Conservation (phyloP, 1,139 yeast species). For the Scheffersomyces illinoinensis region DNA sequence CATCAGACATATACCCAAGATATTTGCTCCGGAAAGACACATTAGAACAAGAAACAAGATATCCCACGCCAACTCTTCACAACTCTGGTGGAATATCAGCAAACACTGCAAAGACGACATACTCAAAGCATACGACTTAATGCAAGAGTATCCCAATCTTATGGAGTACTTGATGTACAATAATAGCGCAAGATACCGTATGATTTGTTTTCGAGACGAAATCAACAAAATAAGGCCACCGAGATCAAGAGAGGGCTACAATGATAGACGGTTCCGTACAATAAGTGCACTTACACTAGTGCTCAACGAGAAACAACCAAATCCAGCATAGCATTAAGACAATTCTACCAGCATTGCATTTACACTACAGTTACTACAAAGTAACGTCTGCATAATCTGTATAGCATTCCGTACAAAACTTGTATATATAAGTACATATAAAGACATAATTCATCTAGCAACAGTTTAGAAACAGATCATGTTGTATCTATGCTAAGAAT, state of each 20-base stretch:
- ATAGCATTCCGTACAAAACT: slow-evolving; percentile 1
- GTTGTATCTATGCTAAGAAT: not conserved
- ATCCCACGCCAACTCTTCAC: slow-evolving; percentile 14
- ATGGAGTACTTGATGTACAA: slow-evolving; percentile 29
- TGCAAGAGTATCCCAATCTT: slow-evolving; percentile 36
- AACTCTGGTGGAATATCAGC: slow-evolving; percentile 18
- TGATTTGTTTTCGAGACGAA: slow-evolving; percentile 22
- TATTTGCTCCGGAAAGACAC: slow-evolving; percentile 27
- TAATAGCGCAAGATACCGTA: slow-evolving; percentile 17
- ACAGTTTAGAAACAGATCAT: not conserved
- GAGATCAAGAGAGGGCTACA: slow-evolving; percentile 17
- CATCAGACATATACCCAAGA: slow-evolving; percentile 19
- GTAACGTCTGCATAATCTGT: not conserved
- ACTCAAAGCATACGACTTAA: slow-evolving; percentile 21
- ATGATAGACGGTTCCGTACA: slow-evolving; percentile 23
- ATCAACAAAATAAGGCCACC: slow-evolving; percentile 24
- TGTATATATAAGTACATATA: slow-evolving; percentile 1
- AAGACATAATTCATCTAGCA: not conserved
- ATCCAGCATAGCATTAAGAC: not conserved
- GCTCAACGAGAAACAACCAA: not conserved
- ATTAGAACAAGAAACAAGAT: slow-evolving; percentile 22
- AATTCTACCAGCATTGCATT: not conserved
- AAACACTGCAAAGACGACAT: slow-evolving; percentile 17
- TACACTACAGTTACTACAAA: not conserved
- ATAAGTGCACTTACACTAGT: slow-evolving; percentile 10